A percentile compares a stretch with the other conserved stretches of the same genome.
These are phyloP conservation scores for Skeletonema marinoi DNA, from an alignment of 108 stramenopile genomes.

Conservation along the genomic window DNA sequence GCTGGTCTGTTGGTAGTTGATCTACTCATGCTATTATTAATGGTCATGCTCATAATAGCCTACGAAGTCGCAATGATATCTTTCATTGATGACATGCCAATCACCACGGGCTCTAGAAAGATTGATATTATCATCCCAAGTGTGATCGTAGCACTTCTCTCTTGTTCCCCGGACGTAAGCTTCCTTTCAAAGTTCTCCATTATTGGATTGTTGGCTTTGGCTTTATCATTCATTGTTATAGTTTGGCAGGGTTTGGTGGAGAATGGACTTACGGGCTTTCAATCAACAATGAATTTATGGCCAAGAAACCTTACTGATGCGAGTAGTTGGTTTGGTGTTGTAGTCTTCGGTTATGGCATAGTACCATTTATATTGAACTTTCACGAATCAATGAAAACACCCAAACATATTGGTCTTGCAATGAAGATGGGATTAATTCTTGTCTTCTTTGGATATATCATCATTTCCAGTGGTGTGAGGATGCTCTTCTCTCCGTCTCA, in stretches of 20 bases:
- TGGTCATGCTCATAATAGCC: slow-evolving; percentile 65
- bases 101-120: slow-evolving; percentile 41
- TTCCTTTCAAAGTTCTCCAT: slow-evolving; percentile 57
- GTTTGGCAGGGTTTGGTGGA: slow-evolving; percentile 16
- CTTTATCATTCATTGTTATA: slow-evolving; percentile 46
- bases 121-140: slow-evolving; percentile 52
- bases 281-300: slow-evolving; percentile 21
- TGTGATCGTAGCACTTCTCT: slow-evolving; percentile 50
- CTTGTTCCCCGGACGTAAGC: slow-evolving; percentile 72
- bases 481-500: slow-evolving; percentile 53
- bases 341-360: slow-evolving; percentile 65
- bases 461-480: slow-evolving; percentile 58
- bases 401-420: slow-evolving; percentile 38
- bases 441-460: slow-evolving; percentile 55
- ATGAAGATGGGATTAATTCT: slow-evolving; percentile 55
- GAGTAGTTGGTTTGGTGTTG: slow-evolving; percentile 77
- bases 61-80: slow-evolving; percentile 68
- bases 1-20: slow-evolving; percentile 61
- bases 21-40: slow-evolving; percentile 59
- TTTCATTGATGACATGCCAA: slow-evolving; percentile 62
- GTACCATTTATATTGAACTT: slow-evolving; percentile 57
- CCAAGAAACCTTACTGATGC: slow-evolving; percentile 53
- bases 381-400: slow-evolving; percentile 74
- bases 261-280: slow-evolving; percentile 27
- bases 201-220: slow-evolving; percentile 57